Conservation (phyloP, 495 filamentous ascomycete species). For the Xylaria longipes region DNA sequence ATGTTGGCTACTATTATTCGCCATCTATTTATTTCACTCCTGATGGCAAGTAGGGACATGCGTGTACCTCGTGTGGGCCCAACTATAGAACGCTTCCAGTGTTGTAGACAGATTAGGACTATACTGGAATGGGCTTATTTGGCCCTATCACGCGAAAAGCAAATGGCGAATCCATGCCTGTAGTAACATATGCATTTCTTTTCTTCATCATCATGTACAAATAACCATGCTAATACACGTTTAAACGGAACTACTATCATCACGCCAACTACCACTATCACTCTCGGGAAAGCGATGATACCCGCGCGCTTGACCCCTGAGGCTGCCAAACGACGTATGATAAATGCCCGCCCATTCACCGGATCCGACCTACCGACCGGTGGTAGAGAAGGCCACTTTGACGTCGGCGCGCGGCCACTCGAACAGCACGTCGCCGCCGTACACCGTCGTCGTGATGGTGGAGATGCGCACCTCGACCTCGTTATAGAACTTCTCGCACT, state of each 20-base stretch:
- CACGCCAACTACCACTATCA: conserved; percentile 21
- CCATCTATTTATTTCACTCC: too few relatives aligned
- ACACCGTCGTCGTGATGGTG: conserved; percentile 64
- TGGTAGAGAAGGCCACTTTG: conserved; percentile 53
- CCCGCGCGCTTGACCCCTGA: conserved; percentile 10
- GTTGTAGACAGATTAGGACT: too few relatives aligned
- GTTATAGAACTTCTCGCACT: conserved; percentile 80
- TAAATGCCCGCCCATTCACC: conserved; percentile 37
- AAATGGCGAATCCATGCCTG: neutral
- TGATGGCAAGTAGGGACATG: too few relatives aligned
- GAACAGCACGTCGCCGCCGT: conserved; percentile 60
- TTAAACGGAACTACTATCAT: conserved; percentile 36
- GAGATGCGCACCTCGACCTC: conserved; percentile 73
- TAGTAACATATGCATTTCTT: conserved; percentile 9
- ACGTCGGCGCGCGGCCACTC: conserved; percentile 63
- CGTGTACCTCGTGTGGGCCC: too few relatives aligned
- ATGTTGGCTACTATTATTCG: neutral
- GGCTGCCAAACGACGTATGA: conserved; percentile 27
- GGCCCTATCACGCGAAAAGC: neutral
- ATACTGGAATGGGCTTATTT: neutral
- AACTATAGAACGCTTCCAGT: too few relatives aligned
- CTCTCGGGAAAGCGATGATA: conserved; percentile 22
- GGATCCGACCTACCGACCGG: conserved; percentile 48
- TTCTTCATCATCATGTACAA: conserved; percentile 32
- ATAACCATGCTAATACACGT: conserved; percentile 36